A percentile compares a stretch with the other conserved stretches of the same genome.
Evolutionary conservation across 2,329 filamentous ascomycete species (phyloP).

Genomic region (Parafenestella ontariensis): DNA sequence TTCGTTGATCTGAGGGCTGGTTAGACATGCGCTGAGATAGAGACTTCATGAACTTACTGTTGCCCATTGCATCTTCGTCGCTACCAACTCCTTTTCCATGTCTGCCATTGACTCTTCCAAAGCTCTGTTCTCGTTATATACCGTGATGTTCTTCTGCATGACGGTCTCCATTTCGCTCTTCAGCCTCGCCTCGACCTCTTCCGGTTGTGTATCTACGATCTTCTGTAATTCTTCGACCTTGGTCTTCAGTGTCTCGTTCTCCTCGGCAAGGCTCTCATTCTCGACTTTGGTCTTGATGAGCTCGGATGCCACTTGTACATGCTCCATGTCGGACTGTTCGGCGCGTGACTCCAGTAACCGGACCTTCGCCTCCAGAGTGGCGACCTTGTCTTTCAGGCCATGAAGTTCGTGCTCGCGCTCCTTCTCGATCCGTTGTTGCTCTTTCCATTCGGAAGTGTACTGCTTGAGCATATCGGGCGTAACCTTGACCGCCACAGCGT

Average conservation of each 20-base stretch:
- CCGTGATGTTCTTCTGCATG: conserved; percentile 90
- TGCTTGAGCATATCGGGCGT: conserved; percentile 80
- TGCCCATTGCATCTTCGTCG: conserved; percentile 93
- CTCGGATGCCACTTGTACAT: conserved; percentile 88
- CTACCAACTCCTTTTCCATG: conserved; percentile 90
- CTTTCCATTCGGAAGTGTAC: conserved; percentile 91
- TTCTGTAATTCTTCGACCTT: conserved; percentile 85
- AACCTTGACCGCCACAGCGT: conserved; percentile 88
- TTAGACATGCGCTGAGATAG: conserved; percentile 19
- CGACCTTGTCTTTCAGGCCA: conserved; percentile 63
- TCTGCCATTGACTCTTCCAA: conserved; percentile 90
- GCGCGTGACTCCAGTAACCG: conserved; percentile 86
- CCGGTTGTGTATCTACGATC: conserved; percentile 88
- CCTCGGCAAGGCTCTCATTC: conserved; percentile 86
- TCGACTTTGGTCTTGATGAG: conserved; percentile 91
- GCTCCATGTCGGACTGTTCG: conserved; percentile 87
- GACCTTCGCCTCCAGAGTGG: conserved; percentile 74
- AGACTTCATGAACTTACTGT: conserved; percentile 69
- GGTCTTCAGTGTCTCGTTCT: conserved; percentile 85
- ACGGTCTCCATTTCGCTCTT: conserved; percentile 87
- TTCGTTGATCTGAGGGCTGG: conserved; percentile 51
- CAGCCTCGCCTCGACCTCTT: conserved; percentile 83
- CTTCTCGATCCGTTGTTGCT: conserved; percentile 81
- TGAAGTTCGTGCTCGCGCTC: conserved; percentile 85
- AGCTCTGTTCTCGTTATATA: conserved; percentile 89